Percentiles rank a stretch among this genome's conserved stretches.
phyloP scores from a whole-genome alignment of 106 monocot species.

The Triglochin maritima region DNA sequence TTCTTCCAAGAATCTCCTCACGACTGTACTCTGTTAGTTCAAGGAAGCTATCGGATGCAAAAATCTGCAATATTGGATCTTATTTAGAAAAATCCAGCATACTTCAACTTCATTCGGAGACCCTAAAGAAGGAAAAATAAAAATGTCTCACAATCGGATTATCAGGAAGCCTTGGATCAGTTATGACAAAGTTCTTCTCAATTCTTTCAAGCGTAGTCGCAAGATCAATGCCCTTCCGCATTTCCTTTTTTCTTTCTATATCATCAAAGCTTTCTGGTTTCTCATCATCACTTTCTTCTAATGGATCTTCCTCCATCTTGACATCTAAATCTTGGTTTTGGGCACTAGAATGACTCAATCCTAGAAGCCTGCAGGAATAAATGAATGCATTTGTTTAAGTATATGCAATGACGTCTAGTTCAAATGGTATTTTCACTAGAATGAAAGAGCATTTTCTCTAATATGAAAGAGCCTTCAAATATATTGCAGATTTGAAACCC shows the following conservation, averaged over 20 bases:
- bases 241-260: conserved; percentile 71
- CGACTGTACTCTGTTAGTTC: conserved; percentile 91
- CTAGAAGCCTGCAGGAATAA: conserved; percentile 41
- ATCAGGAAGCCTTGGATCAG: conserved; percentile 94
- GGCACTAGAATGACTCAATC: conserved; percentile 37
- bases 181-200: conserved; percentile 99
- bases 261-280: conserved; percentile 84
- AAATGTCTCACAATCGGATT: conserved; percentile 89
- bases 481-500: too few relatives aligned
- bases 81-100: too few relatives aligned
- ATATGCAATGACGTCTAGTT: too few relatives aligned
- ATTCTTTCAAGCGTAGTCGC: conserved; percentile 97
- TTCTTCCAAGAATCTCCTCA: conserved; percentile 95
- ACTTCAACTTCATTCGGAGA: too few relatives aligned
- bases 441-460: too few relatives aligned
- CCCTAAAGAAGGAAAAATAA: not conserved
- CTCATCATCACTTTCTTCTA: conserved; percentile 71
- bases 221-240: conserved; percentile 97
- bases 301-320: conserved; percentile 31
- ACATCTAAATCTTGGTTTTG: conserved; percentile 28
- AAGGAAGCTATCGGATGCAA: conserved; percentile 95
- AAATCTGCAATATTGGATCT: conserved; percentile 61
- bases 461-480: too few relatives aligned
- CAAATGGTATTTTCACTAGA: too few relatives aligned
- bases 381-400: too few relatives aligned